Percentiles rank a stretch among this genome's conserved stretches.
These are phyloP conservation scores for Ambrosiella cleistominuta DNA, from an alignment of 2,329 filamentous ascomycete species.

Conservation along the genomic window DNA sequence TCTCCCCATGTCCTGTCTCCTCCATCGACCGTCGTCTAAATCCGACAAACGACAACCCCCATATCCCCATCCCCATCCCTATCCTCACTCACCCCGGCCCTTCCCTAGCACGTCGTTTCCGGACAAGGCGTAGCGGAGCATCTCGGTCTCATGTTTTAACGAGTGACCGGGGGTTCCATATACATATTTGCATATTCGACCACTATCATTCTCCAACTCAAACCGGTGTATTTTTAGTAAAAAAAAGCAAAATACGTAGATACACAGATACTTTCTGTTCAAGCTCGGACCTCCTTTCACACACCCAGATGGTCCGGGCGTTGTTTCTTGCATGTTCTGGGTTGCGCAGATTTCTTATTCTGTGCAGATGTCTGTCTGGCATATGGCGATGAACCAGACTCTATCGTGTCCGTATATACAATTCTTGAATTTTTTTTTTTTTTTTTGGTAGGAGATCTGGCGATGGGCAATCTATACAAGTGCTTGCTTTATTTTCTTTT, in stretches of 20 bases:
- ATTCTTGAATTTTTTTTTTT: too few relatives aligned
- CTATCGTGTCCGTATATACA: too few relatives aligned
- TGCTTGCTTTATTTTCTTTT: too few relatives aligned
- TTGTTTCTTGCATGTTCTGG: not conserved
- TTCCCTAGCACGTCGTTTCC: not conserved
- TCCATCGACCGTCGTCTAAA: not conserved
- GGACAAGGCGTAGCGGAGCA: not conserved
- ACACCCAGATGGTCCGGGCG: not conserved
- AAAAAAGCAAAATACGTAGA: not conserved
- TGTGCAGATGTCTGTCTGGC: too few relatives aligned
- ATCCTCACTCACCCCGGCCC: not conserved
- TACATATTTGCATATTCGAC: not conserved
- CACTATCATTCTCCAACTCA: too few relatives aligned
- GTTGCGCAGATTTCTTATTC: too few relatives aligned
- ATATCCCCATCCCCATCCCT: not conserved
- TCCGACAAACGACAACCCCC: not conserved
- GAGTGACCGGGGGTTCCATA: not conserved
- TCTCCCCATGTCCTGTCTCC: not conserved
- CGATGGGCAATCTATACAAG: too few relatives aligned
- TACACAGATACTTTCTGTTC: too few relatives aligned
- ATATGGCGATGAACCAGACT: too few relatives aligned
- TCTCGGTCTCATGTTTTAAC: not conserved
- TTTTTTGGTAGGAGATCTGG: too few relatives aligned
- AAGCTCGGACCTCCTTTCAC: too few relatives aligned
- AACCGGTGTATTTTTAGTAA: not conserved